phyloP scores from a whole-genome alignment of 176 grass and related monocot genomes.

The Thinopyrum elongatum region DNA sequence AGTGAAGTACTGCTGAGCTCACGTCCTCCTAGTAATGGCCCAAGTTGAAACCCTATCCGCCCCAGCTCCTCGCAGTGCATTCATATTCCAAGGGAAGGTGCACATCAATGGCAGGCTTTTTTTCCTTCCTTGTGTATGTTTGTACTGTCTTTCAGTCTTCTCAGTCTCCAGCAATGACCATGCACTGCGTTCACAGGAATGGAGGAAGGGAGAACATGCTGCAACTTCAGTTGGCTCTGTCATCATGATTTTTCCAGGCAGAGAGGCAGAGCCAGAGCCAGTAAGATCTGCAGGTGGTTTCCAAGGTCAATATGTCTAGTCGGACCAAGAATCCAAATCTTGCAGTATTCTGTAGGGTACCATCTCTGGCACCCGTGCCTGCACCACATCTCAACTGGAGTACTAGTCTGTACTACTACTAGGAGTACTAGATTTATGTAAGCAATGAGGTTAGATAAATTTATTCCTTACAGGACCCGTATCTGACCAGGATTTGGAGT shows the following conservation, averaged over 20 bases:
- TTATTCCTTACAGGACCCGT: not conserved
- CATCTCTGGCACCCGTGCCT: not conserved
- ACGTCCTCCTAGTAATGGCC: no score
- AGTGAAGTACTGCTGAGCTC: no score
- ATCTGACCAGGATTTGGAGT: not conserved
- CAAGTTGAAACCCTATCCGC: no score
- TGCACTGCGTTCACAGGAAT: conserved; percentile 16
- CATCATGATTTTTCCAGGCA: not conserved
- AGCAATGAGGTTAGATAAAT: not conserved
- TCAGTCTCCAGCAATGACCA: not conserved
- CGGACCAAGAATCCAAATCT: conserved; percentile 22
- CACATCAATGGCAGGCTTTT: not conserved
- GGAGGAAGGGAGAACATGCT: not conserved
- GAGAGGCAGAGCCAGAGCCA: not conserved
- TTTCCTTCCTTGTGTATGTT: not conserved
- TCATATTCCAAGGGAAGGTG: no score
- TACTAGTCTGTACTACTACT: not conserved
- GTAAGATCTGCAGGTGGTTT: not conserved
- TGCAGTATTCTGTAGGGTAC: conserved; percentile 20
- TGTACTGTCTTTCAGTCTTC: not conserved
- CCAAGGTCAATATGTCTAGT: conserved; percentile 19
- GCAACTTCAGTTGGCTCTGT: conserved; percentile 22
- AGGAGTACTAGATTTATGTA: not conserved
- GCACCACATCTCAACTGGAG: not conserved
- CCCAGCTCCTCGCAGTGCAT: no score